Conservation (phyloP, 805 yeast genomes). For the Aciculoconidium aculeatum region DNA sequence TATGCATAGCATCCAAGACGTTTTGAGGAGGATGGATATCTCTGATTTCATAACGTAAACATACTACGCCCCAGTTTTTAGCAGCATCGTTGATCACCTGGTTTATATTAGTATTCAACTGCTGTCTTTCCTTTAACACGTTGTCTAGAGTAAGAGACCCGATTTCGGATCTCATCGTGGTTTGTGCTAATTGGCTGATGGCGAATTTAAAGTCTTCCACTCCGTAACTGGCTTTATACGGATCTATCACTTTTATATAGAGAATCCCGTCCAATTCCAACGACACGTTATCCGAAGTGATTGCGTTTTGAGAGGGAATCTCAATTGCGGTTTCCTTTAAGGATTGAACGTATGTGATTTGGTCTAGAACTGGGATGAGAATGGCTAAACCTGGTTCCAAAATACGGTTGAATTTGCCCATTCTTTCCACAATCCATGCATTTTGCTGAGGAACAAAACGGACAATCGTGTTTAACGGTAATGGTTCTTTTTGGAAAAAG, state of each 20-base stretch:
- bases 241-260: constrained; percentile 70
- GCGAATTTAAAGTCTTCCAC: constrained; percentile 88
- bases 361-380: constrained; percentile 66
- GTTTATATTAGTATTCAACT: constrained; percentile 67
- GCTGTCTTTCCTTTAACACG: constrained; percentile 71
- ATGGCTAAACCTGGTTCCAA: constrained; percentile 75
- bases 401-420: constrained; percentile 71
- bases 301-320: constrained; percentile 78
- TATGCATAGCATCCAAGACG: constrained; percentile 86
- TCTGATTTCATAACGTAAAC: constrained; percentile 79
- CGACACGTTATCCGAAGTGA: constrained; percentile 81
- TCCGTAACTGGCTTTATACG: constrained; percentile 82
- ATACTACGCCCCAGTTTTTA: constrained; percentile 76
- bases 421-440: constrained; percentile 86
- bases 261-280: constrained; percentile 81
- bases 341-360: constrained; percentile 75
- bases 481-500: constrained; percentile 54
- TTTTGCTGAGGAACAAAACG: constrained; percentile 86
- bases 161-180: constrained; percentile 86
- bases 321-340: constrained; percentile 82
- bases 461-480: constrained; percentile 71
- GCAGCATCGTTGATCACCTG: constrained; percentile 81
- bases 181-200: constrained; percentile 78
- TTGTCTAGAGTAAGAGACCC: constrained; percentile 78
- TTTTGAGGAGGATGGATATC: constrained; percentile 85